Evolutionary conservation across 805 yeast genomes (phyloP).

Genomic region (Candida nemodendra): DNA sequence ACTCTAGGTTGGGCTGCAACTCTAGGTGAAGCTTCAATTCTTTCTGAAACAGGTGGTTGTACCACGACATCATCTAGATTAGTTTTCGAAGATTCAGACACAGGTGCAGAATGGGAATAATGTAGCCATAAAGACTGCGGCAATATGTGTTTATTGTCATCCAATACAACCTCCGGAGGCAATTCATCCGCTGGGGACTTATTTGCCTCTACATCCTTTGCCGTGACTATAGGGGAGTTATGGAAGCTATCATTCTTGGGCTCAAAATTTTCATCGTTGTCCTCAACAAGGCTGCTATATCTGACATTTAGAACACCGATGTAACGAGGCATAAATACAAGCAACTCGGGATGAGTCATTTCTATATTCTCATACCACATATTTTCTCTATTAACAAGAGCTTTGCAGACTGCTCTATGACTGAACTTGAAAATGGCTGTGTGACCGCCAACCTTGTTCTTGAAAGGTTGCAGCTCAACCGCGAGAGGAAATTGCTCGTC

Average conservation of each 20-base stretch:
- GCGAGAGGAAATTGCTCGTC: constrained; percentile 59
- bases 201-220: background rate
- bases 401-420: constrained; percentile 90
- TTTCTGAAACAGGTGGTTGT: constrained; percentile 7
- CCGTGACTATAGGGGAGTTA: background rate
- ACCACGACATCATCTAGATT: constrained; percentile 7
- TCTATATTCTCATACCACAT: constrained; percentile 90
- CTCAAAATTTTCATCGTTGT: constrained; percentile 16
- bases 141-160: constrained; percentile 88
- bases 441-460: constrained; percentile 96
- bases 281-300: constrained; percentile 46
- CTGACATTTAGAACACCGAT: constrained; percentile 93
- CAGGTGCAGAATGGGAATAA: constrained; percentile 45
- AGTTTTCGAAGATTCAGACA: constrained; percentile 28
- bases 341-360: constrained; percentile 66
- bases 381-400: constrained; percentile 86
- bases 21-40: constrained; percentile 17
- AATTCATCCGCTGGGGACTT: constrained; percentile 7
- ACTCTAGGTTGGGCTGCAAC: constrained; percentile 11
- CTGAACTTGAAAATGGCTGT: constrained; percentile 94
- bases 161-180: constrained; percentile 83
- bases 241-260: background rate
- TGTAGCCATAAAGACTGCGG: constrained; percentile 76
- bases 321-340: constrained; percentile 88
- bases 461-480: constrained; percentile 87